These are phyloP conservation scores for Letharia columbiana DNA, from an alignment of 495 filamentous ascomycete species.

Conservation along the genomic window DNA sequence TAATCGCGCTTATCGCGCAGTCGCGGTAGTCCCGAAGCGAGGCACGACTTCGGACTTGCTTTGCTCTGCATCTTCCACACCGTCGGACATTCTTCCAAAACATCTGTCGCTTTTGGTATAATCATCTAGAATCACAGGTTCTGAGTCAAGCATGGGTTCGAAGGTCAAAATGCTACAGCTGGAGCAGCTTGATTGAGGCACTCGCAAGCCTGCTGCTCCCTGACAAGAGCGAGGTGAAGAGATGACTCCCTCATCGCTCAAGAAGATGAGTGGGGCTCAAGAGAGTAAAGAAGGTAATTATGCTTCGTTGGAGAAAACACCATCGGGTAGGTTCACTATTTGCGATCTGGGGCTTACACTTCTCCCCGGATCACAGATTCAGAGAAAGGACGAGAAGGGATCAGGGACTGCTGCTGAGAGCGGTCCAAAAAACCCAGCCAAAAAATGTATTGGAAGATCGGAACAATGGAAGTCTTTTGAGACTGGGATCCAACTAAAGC, in stretches of 20 bases:
- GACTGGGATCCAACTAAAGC: neutral
- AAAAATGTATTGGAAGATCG: neutral
- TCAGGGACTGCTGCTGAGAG: slow-evolving; percentile 1
- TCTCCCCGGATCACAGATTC: slow-evolving; percentile 34
- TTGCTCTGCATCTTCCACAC: neutral
- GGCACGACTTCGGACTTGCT: neutral
- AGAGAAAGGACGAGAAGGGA: slow-evolving; percentile 18
- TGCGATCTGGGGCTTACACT: slow-evolving; percentile 41
- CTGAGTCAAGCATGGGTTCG: neutral
- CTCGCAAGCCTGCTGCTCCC: neutral
- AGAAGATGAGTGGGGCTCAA: slow-evolving; percentile 31
- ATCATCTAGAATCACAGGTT: neutral
- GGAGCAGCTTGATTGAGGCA: neutral
- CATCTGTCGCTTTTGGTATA: neutral
- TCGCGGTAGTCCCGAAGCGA: neutral
- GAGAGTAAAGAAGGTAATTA: slow-evolving; percentile 34
- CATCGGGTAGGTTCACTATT: slow-evolving; percentile 23
- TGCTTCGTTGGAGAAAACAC: slow-evolving; percentile 28
- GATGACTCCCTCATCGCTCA: slow-evolving; percentile 22
- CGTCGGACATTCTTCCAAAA: neutral
- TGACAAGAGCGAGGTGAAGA: neutral
- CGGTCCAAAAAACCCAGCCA: neutral
- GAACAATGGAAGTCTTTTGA: neutral
- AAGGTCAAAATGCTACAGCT: neutral
- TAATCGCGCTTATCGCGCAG: neutral